Percentiles rank a stretch among this genome's conserved stretches.
Evolutionary conservation across 805 yeast species (phyloP).

Genomic region (Metschnikowia picachoensis): DNA sequence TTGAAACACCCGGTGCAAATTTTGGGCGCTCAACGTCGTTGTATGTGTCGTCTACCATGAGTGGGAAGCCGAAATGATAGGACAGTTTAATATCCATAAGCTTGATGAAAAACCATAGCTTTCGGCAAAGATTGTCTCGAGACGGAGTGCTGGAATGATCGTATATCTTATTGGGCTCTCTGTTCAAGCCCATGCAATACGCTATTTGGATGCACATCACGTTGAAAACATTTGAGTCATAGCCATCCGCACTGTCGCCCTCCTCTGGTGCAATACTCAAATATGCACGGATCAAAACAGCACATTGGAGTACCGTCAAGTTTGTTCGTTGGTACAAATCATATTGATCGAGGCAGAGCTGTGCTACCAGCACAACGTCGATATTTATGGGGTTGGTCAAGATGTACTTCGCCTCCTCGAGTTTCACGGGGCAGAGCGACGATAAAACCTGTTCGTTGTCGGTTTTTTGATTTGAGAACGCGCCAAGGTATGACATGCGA

Average conservation of each 20-base stretch:
- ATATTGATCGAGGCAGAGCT: conserved; percentile 36
- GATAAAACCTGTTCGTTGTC: conserved; percentile 13
- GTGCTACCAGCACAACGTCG: conserved; percentile 30
- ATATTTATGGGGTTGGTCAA: conserved; percentile 29
- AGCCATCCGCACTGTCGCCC: conserved; percentile 18
- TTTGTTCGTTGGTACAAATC: conserved; percentile 12
- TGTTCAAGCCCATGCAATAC: conserved; percentile 20
- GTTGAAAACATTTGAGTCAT: conserved; percentile 14
- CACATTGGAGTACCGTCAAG: conserved; percentile 16
- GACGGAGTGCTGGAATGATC: neutral
- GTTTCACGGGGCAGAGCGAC: neutral
- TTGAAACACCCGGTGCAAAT: conserved; percentile 33
- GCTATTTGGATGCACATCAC: conserved; percentile 30
- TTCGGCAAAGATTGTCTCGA: conserved; percentile 12
- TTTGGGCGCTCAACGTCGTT: conserved; percentile 31
- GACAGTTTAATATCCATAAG: conserved; percentile 35
- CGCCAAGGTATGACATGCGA: conserved; percentile 53
- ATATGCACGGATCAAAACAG: conserved; percentile 13
- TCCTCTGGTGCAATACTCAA: conserved; percentile 16
- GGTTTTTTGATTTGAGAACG: conserved; percentile 20
- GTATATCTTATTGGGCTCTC: conserved; percentile 17
- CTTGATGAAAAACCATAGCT: conserved; percentile 21
- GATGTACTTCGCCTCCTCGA: conserved; percentile 23
- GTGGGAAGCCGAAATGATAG: conserved; percentile 32
- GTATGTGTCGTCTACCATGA: conserved; percentile 28